A percentile compares a stretch with the other conserved stretches of the same genome.
Conservation (phyloP, 371 early-diverging fungal species). For the Mortierella sp. region DNA sequence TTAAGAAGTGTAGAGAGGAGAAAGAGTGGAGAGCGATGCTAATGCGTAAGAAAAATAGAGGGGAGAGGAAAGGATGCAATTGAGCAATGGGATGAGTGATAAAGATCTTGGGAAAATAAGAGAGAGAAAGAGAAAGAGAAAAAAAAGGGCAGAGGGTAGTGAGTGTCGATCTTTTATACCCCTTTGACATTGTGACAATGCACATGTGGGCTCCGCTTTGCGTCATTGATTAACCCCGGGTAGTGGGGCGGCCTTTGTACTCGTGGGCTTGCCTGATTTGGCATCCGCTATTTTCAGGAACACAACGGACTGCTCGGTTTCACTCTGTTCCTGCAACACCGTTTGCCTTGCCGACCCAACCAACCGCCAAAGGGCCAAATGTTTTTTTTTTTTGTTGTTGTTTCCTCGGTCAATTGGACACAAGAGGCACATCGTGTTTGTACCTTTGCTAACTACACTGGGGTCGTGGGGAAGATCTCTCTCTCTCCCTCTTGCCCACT, state of each 20-base stretch:
- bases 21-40: background rate
- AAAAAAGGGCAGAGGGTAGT: background rate
- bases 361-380: constrained; percentile 1
- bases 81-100: no score
- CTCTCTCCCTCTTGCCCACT: background rate
- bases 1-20: background rate
- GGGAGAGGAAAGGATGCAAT: no score
- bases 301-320: background rate
- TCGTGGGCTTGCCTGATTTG: no score
- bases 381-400: background rate
- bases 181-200: background rate
- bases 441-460: background rate
- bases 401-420: background rate
- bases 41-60: no score
- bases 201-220: background rate
- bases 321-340: background rate
- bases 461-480: background rate
- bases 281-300: no score
- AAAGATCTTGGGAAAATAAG: no score
- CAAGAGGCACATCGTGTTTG: background rate
- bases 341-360: no score
- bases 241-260: background rate
- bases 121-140: background rate
- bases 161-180: background rate
- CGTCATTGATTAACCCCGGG: background rate